These are phyloP conservation scores for Xylaria curta DNA, from an alignment of 495 filamentous ascomycete genomes.

Conservation along the genomic window DNA sequence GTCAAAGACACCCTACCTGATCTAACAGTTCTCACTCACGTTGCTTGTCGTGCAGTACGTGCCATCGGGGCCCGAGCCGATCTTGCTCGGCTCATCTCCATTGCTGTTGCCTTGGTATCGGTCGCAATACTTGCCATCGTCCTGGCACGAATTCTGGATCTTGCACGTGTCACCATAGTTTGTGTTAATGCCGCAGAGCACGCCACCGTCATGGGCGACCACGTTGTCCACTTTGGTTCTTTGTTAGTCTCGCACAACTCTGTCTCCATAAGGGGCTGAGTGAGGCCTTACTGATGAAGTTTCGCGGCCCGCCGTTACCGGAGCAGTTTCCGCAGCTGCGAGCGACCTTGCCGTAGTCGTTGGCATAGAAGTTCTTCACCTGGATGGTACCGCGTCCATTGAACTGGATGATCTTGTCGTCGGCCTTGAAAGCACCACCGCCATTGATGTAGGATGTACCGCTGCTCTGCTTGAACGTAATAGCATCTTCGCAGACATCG, in stretches of 20 bases:
- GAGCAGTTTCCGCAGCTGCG: slow-evolving; percentile 66
- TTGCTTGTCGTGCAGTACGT: slow-evolving; percentile 23
- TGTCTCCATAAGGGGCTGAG: not conserved
- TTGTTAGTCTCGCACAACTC: slow-evolving; percentile 30
- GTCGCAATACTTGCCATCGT: slow-evolving; percentile 23
- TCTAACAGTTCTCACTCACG: slow-evolving; percentile 5
- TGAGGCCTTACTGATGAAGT: slow-evolving; percentile 39
- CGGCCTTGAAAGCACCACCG: slow-evolving; percentile 62
- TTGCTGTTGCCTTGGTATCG: slow-evolving; percentile 33
- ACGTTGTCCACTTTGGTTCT: slow-evolving; percentile 44
- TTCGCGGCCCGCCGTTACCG: slow-evolving; percentile 36
- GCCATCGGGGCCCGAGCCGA: slow-evolving; percentile 36
- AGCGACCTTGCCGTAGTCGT: slow-evolving; percentile 59
- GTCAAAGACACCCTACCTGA: not conserved
- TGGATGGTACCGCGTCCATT: slow-evolving; percentile 64
- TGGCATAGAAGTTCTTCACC: slow-evolving; percentile 62
- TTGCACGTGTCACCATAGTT: slow-evolving; percentile 57
- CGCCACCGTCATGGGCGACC: slow-evolving; percentile 38
- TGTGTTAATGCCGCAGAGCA: slow-evolving; percentile 54
- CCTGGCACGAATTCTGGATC: slow-evolving; percentile 29
- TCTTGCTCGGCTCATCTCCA: slow-evolving; percentile 39
- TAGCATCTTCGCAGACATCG: slow-evolving; percentile 59
- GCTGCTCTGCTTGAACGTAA: slow-evolving; percentile 42
- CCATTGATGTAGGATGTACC: slow-evolving; percentile 55
- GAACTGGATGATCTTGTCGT: slow-evolving; percentile 70